Base-by-base conservation (phyloP, 768 basidiomycete species). In the Mycena galopus region DNA sequence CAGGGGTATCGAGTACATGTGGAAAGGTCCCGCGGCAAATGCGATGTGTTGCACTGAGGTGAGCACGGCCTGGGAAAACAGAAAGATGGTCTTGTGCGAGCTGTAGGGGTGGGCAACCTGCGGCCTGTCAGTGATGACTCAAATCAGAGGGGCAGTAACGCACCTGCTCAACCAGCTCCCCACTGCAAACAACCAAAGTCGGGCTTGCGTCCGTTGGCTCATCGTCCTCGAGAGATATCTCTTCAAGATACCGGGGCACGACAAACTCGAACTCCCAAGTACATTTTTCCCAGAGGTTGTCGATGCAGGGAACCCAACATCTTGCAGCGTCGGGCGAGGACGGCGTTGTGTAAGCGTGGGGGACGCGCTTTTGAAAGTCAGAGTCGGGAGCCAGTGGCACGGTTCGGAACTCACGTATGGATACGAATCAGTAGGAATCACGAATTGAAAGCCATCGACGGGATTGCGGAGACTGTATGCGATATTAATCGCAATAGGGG, bases 211-310 rank as follows among this genome's bases (percentile, higher is more conserved):
- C 92, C 29, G 84, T 85, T 11, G 81, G 82, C 60, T 92, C 92
- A 39, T 88, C 88, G 27, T 86, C 87, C 12, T 88, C 86, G 66
- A 87, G 83, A 42, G 79, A 84, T 64, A 60, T 79, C 72, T 93
- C 93, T 79, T 95, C 92, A 17, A 95, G 84, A 78, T 91, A 92
- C 74, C 92, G 87, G 60, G 97, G 96, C 37, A 98, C 97, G 61
- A 98, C 91, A 80, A 98, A 95, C 81, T 98, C 96, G 68, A 99
- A 93, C 78, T 99, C 98, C 98, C 98, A 99, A 9, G 97, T 97
- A 76, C 95, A 98, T 77, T 95, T 93, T 82, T 98, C 97, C 95
- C 96, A 97, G 25, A 96, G 82, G 76, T 91, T 94, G 81, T 99
- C 98, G 23, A 98, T 82, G 77, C 98, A 99, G 17, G 98, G 98